Evolutionary conservation across 148 eudicot genomes (phyloP).

Genomic region (Hydrangea macrophylla): DNA sequence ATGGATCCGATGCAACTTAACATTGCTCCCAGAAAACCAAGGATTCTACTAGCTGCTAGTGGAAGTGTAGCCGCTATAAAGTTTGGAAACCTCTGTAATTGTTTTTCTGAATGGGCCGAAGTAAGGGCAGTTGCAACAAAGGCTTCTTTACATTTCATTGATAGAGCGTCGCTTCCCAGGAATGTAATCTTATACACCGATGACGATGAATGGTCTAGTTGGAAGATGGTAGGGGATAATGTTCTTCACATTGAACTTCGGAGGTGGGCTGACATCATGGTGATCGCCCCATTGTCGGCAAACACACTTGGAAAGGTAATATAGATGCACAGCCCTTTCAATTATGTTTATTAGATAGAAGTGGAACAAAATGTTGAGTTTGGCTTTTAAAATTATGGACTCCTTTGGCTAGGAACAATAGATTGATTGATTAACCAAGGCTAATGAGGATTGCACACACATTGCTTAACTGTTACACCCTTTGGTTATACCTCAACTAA

Average conservation of each 20-base stretch:
- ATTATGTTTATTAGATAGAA: no score
- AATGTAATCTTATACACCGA: conserved; percentile 78
- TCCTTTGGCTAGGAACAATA: no score
- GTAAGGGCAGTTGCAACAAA: conserved; percentile 82
- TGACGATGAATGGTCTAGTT: conserved; percentile 87
- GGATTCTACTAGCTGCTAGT: conserved; percentile 89
- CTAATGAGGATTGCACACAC: no score
- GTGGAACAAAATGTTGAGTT: no score
- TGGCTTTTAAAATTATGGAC: no score
- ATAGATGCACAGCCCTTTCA: background rate
- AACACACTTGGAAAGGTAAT: conserved; percentile 92
- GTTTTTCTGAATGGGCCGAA: conserved; percentile 97
- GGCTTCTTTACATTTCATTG: conserved; percentile 77
- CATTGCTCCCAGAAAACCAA: conserved; percentile 53
- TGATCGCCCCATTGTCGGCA: conserved; percentile 89
- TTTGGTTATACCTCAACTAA: no score
- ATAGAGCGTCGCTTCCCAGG: conserved; percentile 56
- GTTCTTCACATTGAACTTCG: conserved; percentile 95
- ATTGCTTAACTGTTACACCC: no score
- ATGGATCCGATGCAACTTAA: conserved; percentile 36
- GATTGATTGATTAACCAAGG: no score
- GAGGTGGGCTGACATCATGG: conserved; percentile 95
- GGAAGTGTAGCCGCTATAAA: conserved; percentile 97
- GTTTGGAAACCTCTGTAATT: conserved; percentile 78
- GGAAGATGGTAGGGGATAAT: conserved; percentile 80